Evolutionary conservation across 352 stramenopile species (phyloP).

Genomic region (Thalassiosira pacifica): DNA sequence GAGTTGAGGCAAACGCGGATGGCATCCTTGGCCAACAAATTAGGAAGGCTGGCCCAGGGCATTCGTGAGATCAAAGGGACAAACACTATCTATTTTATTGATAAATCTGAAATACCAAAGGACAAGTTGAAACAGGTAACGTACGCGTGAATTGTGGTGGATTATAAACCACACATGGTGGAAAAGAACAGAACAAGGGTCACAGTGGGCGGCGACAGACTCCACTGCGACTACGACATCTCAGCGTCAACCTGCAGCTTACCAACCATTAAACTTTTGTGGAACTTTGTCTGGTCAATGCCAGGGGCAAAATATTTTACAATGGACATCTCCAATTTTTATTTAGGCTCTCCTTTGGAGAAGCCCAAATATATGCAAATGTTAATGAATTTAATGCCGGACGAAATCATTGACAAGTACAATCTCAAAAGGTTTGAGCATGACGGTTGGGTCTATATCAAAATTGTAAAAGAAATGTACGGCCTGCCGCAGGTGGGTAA

Average conservation of each 20-base stretch:
- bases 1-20: background rate
- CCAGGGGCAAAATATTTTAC: constrained; percentile 34
- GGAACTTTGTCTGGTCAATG: constrained; percentile 44
- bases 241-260: constrained; percentile 16
- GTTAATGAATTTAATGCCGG: background rate
- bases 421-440: background rate
- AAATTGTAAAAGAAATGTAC: background rate
- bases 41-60: constrained; percentile 16
- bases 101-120: constrained; percentile 17
- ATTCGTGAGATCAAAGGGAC: constrained; percentile 29
- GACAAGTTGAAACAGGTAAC: constrained; percentile 9
- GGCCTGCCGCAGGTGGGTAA: background rate
- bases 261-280: constrained; percentile 25
- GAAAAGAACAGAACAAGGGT: background rate
- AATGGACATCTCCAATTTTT: constrained; percentile 54
- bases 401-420: background rate
- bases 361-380: background rate
- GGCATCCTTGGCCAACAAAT: background rate
- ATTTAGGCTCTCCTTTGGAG: constrained; percentile 44
- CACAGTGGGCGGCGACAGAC: constrained; percentile 10
- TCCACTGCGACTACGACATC: constrained; percentile 10
- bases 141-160: constrained; percentile 3
- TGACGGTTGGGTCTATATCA: background rate
- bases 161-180: constrained; percentile 7
- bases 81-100: constrained; percentile 48